phyloP scores from a whole-genome alignment of 192 early-diverging fungal genomes.

The Backusella australiensis region DNA sequence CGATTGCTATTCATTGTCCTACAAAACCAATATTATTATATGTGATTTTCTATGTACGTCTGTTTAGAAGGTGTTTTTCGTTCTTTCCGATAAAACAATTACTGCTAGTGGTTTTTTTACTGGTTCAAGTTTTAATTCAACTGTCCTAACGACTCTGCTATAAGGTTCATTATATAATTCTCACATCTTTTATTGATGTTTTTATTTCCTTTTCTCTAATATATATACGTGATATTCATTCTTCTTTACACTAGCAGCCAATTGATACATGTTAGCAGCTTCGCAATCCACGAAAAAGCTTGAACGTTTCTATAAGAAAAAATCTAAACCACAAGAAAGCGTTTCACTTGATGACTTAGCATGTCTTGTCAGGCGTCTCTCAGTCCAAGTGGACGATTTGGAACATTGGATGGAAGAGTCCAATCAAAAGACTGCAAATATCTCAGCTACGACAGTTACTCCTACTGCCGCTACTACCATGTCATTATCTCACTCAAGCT shows the following conservation, averaged over 20 bases:
- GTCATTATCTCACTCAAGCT: neutral
- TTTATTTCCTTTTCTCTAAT: neutral
- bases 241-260: neutral
- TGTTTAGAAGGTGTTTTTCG: neutral
- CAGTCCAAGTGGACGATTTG: constrained; percentile 9
- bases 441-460: neutral
- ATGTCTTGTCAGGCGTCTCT: constrained; percentile 2
- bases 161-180: neutral
- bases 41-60: neutral
- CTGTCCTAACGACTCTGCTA: neutral
- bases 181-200: neutral
- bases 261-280: neutral
- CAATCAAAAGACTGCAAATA: neutral
- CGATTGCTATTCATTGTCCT: neutral
- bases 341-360: constrained; percentile 10
- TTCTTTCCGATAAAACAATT: neutral
- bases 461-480: neutral
- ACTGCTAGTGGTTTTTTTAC: neutral
- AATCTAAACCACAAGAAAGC: neutral
- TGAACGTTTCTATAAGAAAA: constrained; percentile 2
- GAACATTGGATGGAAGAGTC: constrained; percentile 5
- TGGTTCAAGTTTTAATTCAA: neutral
- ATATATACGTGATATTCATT: neutral
- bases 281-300: neutral
- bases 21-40: neutral